Percentiles rank a stretch among this genome's conserved stretches.
These are phyloP conservation scores for Adenanthera pavonina DNA, from an alignment of 306 rosid genomes.

Conservation along the genomic window DNA sequence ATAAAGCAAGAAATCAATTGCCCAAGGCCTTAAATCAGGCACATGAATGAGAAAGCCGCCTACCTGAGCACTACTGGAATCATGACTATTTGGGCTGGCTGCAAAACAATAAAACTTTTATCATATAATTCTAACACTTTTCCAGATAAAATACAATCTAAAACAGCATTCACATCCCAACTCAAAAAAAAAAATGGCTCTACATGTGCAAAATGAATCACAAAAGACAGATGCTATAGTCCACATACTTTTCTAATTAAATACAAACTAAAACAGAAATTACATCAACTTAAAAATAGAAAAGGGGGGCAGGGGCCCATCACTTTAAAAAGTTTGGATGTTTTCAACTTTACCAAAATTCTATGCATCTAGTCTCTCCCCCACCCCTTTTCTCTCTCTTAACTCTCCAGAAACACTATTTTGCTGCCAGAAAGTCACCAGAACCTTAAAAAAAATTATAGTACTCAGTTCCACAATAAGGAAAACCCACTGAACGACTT, in stretches of 20 bases:
- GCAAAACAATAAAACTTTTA: not conserved
- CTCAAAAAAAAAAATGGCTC: not conserved
- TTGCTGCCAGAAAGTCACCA: slow-evolving; percentile 10
- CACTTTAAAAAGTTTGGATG: not conserved
- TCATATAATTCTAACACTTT: not conserved
- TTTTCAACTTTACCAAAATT: not conserved
- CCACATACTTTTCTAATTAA: not conserved
- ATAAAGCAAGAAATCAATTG: slow-evolving; percentile 27
- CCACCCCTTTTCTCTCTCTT: not conserved
- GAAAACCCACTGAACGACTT: not conserved
- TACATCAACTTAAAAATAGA: not conserved
- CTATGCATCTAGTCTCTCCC: not conserved
- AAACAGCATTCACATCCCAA: slow-evolving; percentile 4
- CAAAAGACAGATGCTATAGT: not conserved
- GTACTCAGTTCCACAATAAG: slow-evolving; percentile 11
- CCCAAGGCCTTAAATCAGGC: slow-evolving; percentile 20
- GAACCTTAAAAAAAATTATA: not conserved
- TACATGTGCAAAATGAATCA: not conserved
- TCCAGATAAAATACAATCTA: slow-evolving; percentile 9
- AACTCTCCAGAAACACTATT: slow-evolving; percentile 17
- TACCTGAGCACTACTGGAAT: slow-evolving; percentile 73
- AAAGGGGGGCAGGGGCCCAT: not conserved
- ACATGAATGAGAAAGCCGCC: slow-evolving; percentile 41
- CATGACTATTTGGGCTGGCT: slow-evolving; percentile 46
- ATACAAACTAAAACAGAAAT: not conserved